Conservation (phyloP, 2,329 filamentous ascomycete species). For the Biscogniauxia mediterranea region DNA sequence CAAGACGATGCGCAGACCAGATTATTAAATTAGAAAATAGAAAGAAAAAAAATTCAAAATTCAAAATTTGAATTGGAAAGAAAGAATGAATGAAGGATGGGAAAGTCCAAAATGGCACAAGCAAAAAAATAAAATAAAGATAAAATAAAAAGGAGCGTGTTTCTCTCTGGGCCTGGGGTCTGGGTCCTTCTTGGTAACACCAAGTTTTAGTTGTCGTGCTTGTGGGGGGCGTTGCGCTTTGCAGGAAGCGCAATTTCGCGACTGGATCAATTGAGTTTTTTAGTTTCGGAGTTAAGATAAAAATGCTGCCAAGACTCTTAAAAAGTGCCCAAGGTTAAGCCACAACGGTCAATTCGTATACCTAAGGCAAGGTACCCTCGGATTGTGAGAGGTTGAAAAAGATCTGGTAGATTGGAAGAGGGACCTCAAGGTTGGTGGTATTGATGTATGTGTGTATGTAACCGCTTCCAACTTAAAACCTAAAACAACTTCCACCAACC, state of each 20-base stretch:
- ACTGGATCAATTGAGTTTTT: constrained; percentile 11
- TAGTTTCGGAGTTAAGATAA: constrained; percentile 17
- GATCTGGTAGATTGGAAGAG: too few species aligned
- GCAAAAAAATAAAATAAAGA: not conserved
- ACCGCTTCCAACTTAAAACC: too few species aligned
- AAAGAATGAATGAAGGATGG: too few species aligned
- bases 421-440: too few species aligned
- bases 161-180: not conserved
- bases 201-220: not conserved
- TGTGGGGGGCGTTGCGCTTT: constrained; percentile 16
- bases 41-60: constrained; percentile 2
- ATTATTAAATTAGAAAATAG: not conserved
- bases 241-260: constrained; percentile 21
- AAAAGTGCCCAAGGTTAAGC: not conserved
- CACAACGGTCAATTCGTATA: not conserved
- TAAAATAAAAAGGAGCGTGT: not conserved
- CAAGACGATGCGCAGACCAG: not conserved
- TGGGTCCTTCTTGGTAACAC: too few species aligned
- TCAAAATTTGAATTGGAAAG: too few species aligned
- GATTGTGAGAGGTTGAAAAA: not conserved
- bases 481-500: too few species aligned
- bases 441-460: too few species aligned
- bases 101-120: too few species aligned
- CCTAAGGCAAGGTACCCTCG: constrained; percentile 1
- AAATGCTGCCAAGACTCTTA: not conserved